phyloP scores from a whole-genome alignment of 441 rosid species.

The Raphanus hybrid region DNA sequence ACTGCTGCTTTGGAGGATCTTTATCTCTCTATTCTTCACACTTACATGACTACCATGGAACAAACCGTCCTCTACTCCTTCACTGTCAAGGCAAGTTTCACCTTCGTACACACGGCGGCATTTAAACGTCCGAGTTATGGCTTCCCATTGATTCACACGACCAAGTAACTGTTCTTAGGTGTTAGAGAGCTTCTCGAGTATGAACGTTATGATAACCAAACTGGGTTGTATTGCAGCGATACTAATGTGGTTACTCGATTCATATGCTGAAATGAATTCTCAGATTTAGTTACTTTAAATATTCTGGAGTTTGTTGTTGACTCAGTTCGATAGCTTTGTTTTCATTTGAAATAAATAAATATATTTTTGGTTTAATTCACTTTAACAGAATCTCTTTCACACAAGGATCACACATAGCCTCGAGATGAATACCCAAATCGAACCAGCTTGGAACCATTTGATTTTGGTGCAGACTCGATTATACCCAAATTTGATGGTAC shows the following conservation, averaged over 20 bases:
- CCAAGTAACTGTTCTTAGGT: too few species aligned
- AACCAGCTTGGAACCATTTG: not conserved
- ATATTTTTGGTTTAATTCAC: not conserved
- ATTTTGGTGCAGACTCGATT: not conserved
- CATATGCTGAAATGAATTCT: too few species aligned
- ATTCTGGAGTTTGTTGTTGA: not conserved
- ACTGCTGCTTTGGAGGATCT: not conserved
- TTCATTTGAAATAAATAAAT: not conserved
- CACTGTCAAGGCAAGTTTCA: not conserved
- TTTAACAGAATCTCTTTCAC: too few species aligned
- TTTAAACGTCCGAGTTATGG: too few species aligned
- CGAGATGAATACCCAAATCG: not conserved
- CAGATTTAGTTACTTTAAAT: too few species aligned
- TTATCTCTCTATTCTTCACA: not conserved
- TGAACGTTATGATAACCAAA: too few species aligned
- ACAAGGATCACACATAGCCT: not conserved
- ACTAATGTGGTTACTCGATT: too few species aligned
- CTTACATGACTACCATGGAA: not conserved
- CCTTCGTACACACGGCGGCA: not conserved
- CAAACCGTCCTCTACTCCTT: not conserved
- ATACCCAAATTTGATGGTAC: not conserved
- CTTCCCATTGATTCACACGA: too few species aligned
- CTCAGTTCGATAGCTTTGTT: too few species aligned
- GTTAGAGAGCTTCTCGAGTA: too few species aligned
- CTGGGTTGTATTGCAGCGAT: too few species aligned